Evolutionary conservation across 2,329 filamentous ascomycete genomes (phyloP), one percentile per base, ranked within the genome.

Genomic region (Paracorniculantispora psalliotae): DNA sequence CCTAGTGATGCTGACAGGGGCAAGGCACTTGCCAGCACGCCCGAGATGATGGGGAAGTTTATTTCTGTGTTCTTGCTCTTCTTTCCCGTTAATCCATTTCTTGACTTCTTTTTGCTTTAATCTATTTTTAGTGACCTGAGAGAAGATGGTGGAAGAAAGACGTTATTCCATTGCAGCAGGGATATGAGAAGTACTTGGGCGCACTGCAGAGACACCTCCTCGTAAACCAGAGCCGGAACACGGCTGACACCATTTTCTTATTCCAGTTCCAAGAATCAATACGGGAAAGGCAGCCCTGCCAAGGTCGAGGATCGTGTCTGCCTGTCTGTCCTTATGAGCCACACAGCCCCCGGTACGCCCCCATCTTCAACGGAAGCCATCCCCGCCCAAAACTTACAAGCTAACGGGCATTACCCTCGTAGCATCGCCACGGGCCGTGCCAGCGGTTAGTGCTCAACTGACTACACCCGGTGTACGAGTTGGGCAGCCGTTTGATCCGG

Each of bases 1-100:
- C 28, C 7, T 26, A 19, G 30, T 39, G 43, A 56, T 23, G 43
- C 43, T 56, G 53, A 48, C 53, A 56, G 52, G 52, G 41, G 41
- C 28, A 55, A 46, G 52, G 41, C 26, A 56, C 30, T 13, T 12
- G 30, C 15, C 30, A 47, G 30, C 17, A 15, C 21, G 35, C 35
- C 50, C 28, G 10, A 48, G 30, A 48, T 26, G 21, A 21, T 13
- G 17, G 21, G 23, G 44, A 44, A 12, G 30, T n/a, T n/a, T n/a
- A n/a, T n/a, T n/a, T n/a, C n/a, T n/a, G n/a, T n/a, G n/a, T n/a
- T n/a, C n/a, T n/a, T n/a, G n/a, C n/a, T n/a, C n/a, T n/a, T n/a
- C n/a, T n/a, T n/a, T n/a, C n/a, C n/a, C n/a, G n/a, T n/a, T n/a
- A n/a, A n/a, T n/a, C n/a, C n/a, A n/a, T n/a, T n/a, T n/a, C n/a